Base-by-base conservation (phyloP, 495 filamentous ascomycete species). In the Niebla homalea region DNA sequence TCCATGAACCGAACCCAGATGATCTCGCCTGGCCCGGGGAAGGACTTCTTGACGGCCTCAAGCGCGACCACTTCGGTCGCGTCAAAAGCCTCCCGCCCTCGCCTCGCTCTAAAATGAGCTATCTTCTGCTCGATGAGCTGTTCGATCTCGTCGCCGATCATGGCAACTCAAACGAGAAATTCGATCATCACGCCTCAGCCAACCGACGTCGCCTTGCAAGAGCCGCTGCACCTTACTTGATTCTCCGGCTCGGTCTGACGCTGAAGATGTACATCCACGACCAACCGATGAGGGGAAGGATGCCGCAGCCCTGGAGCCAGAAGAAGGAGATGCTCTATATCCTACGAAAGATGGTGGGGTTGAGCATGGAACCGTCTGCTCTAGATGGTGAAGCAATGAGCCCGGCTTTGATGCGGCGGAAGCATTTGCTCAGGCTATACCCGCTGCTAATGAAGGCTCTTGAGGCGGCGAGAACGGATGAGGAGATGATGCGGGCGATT, bases 221-320 rank as follows among this genome's bases (percentile, higher is more conserved):
- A 57, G 83, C 83, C 1, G 78, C 84, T 2, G 82, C 86, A 3
- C 88, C 89, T 0, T 92, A 87, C 55, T 70, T 97, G 0, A 85
- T 97, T 43, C 72, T 94, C 4, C 81, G 92, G 5, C 79, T 79
- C 21, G 87, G 85, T 1, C 69, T 94, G 7, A 79, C 87, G 1
- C 63, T 98, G 25, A 79, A 87, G 44, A 70, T 80, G 3, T 96
- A 94, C 58, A 82, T 90, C 41, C 84, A 88, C 5, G 92, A 98
- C 64, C 92, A 96, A 58, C 92, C 92, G 15, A 70, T 98, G 11
- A 74, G 92, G 15, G 93, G 92, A 0, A 70, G 80, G n/a, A 89
- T 92, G 83, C 92, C 92, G 26, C 87, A 93, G 63, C 92, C 92
- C 4, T 73, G 83, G 14, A 78, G 78, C 0, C 86, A 95, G 57